Base-by-base conservation (phyloP, 1,284 basidiomycete genomes). In the Somion occarium region DNA sequence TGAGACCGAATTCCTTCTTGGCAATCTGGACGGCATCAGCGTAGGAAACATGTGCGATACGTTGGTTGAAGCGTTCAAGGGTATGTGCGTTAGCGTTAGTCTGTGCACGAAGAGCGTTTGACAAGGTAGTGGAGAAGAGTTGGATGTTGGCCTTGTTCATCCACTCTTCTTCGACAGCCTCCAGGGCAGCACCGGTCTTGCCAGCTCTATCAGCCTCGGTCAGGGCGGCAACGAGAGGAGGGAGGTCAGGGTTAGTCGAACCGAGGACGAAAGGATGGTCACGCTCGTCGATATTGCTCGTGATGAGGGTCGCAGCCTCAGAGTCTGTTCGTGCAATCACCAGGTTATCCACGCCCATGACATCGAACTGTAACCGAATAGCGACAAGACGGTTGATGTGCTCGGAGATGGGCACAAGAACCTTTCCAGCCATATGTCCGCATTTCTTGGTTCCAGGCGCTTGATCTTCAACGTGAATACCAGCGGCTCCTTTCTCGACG, bases 221-320 rank as follows among this genome's bases (percentile, higher is more conserved):
- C 89, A 98, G 94, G 59, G 91, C 81, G 27, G 75, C 76, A 55
- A 89, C 91, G 50, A 98, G 78, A 15, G 93, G 82, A 19, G 59
- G 62, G 20, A 81, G 70, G 45, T 65, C 58, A 9, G 89, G 68
- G 70, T 97, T 95, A 45, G 94, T 96, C 51, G 82, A 83, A 42
- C 96, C 96, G 30, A 98, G 83, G 67, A 99, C 95, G 78, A 98
- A 99, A 26, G 93, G 72, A 64, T 99, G 96, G 74, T 99, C 96
- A 38, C 96, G 88, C 62, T 89, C 85, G 71, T 99, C 97, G 56
- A 99, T 93, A 73, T 98, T 98, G 63, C 91, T 88, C 48, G 94
- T 92, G 75, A 99, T 92, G 59, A 99, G 83, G 1, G 95, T 98
- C 2, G 96, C 96, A 5, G 96, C 95, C 70, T 98, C 85, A 9